Conservation (phyloP, 2,329 filamentous ascomycete species). For the Drechslera avenae region DNA sequence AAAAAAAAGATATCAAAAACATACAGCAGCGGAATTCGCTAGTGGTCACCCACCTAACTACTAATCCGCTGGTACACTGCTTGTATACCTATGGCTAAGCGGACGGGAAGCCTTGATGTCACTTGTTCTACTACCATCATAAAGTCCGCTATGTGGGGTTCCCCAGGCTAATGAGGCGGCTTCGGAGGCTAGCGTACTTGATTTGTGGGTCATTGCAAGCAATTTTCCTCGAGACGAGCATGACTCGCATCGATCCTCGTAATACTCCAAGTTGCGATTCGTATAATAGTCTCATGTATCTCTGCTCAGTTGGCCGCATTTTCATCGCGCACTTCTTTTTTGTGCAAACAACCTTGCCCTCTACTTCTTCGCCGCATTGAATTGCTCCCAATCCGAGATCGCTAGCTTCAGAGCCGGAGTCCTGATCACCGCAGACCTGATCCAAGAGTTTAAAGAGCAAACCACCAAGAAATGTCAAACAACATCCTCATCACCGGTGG, state of each 20-base stretch:
- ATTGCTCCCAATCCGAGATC: background rate
- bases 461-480: background rate
- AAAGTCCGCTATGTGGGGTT: background rate
- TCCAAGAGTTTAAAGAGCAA: background rate
- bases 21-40: no score
- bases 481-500: constrained; percentile 64
- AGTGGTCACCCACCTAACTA: no score
- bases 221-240: background rate
- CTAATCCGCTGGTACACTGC: no score
- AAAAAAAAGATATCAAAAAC: no score
- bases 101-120: background rate
- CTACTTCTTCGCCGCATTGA: background rate
- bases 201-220: constrained; percentile 3
- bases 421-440: background rate
- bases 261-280: background rate
- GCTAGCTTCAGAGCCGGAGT: background rate
- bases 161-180: background rate
- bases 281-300: background rate
- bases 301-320: background rate
- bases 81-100: background rate
- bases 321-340: background rate
- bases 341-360: background rate
- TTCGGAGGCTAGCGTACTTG: background rate
- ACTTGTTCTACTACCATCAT: background rate
- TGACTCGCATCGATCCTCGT: constrained; percentile 2